phyloP scores from a whole-genome alignment of 805 yeast species.

The Candida tallmaniae region DNA sequence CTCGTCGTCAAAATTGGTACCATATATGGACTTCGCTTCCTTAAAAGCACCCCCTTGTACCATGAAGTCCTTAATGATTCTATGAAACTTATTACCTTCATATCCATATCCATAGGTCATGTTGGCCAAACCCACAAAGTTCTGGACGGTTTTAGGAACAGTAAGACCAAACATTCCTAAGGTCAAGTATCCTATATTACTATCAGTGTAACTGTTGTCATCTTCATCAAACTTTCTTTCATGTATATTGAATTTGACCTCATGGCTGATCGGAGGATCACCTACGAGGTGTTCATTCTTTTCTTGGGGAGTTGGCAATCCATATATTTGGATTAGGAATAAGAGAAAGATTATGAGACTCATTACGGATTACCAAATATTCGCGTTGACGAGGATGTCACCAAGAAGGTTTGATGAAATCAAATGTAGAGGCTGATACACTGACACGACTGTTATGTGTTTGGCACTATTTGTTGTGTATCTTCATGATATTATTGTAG shows the following conservation, averaged over 20 bases:
- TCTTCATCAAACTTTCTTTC: slow-evolving; percentile 18
- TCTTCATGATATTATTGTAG: too few species aligned
- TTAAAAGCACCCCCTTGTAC: slow-evolving; percentile 37
- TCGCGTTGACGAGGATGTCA: slow-evolving; percentile 1
- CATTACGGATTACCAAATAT: neutral
- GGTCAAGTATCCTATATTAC: slow-evolving; percentile 39
- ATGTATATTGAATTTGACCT: slow-evolving; percentile 37
- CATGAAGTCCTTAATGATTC: slow-evolving; percentile 33
- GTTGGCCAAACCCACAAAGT: slow-evolving; percentile 28
- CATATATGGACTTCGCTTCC: slow-evolving; percentile 71
- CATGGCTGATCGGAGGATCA: slow-evolving; percentile 49
- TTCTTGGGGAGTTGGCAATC: slow-evolving; percentile 2
- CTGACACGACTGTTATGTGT: too few species aligned
- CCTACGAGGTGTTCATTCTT: slow-evolving; percentile 2
- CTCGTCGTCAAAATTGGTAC: slow-evolving; percentile 40
- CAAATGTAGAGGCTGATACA: too few species aligned
- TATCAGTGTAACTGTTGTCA: slow-evolving; percentile 4
- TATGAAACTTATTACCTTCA: slow-evolving; percentile 55
- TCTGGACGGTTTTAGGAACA: slow-evolving; percentile 46
- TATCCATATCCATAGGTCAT: slow-evolving; percentile 50
- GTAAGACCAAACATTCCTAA: slow-evolving; percentile 63
- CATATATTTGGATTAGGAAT: slow-evolving; percentile 1
- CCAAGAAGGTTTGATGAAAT: too few species aligned
- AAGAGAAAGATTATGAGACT: neutral
- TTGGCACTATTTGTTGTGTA: too few species aligned